Evolutionary conservation across 441 rosid species (phyloP), one percentile per base, ranked within the genome.

Genomic region (Eruca vesicaria): DNA sequence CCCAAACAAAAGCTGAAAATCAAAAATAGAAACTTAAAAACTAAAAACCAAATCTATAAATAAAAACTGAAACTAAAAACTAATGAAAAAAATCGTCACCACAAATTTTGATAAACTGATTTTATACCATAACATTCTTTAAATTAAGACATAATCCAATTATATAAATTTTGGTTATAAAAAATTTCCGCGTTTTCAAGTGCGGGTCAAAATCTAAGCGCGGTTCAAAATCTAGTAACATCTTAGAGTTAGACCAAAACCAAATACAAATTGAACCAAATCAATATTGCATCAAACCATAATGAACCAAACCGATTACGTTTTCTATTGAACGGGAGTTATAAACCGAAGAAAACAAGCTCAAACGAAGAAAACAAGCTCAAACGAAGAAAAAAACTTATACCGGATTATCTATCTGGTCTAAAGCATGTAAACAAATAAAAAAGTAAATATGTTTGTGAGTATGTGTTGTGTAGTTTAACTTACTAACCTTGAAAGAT

Each of bases 401-500:
- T 15, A 45, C 53, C 53, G 20, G 53, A 35, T 35, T 35, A 9
- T 7, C 35, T 32, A 33, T n/a, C n/a, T n/a, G n/a, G 38, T 8
- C 9, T 43, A 43, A 43, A 43, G 52, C n/a, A 43, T 43, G 52
- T 7, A 5, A 48, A 50, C 3, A 50, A 52, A 52, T 15, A n/a
- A 48, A 18, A 2, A 18, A 50, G 4, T 19, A 3, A 38, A 10
- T 11, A 14, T 38, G 15, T 38, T 38, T 38, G 12, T 38, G 59
- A 21, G 7, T 55, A 10, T 23, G 33, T 64, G 23, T 26, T 9
- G 45, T 9, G 45, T 56, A 21, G 31, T 26, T 20, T 29, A 1
- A 56, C 43, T 23, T 28, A 21, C 74, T 68, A 65, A 77, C 80
- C 81, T 78, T 78, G 77, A 67, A 72, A 78, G 31, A 72, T 72